Evolutionary conservation across 148 eudicot genomes (phyloP).

Genomic region (Drosera capensis): DNA sequence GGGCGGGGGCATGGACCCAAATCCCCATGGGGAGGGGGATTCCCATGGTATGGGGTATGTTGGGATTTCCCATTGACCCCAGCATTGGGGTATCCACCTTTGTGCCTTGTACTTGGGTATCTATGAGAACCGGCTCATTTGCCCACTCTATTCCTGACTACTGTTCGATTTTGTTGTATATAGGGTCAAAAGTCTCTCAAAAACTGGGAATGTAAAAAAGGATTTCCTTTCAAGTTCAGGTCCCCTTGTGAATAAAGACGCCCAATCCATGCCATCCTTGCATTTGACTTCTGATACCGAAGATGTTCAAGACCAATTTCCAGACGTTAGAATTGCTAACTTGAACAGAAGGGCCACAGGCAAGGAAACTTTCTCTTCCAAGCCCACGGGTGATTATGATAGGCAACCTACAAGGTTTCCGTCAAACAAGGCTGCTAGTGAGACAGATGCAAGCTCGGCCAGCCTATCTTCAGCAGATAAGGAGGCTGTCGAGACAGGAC

Average conservation of each 20-base stretch:
- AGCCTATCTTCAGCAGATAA: conserved; percentile 20
- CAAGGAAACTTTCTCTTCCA: conserved; percentile 35
- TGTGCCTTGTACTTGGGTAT: no score
- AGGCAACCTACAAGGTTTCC: conserved; percentile 32
- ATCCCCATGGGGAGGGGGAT: no score
- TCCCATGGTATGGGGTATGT: no score
- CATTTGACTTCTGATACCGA: conserved; percentile 41
- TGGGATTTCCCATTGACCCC: no score
- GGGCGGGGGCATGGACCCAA: no score
- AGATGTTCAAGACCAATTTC: conserved; percentile 35
- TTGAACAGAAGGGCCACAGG: conserved; percentile 37
- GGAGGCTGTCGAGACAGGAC: conserved; percentile 40
- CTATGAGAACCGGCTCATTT: no score
- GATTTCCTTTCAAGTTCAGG: conserved; percentile 43
- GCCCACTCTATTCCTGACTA: no score
- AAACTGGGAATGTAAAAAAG: conserved; percentile 72
- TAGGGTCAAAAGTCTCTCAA: conserved; percentile 98
- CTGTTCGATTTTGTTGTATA: conserved; percentile 1
- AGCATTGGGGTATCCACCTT: no score
- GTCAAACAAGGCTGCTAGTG: conserved; percentile 31
- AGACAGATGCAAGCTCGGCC: conserved; percentile 25
- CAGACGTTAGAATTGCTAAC: conserved; percentile 40
- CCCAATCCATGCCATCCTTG: conserved; percentile 26
- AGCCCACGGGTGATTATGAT: conserved; percentile 30
- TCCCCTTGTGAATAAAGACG: conserved; percentile 43